Evolutionary conservation across 208 protist genomes (phyloP).

Genomic region (Crithidia sp.): DNA sequence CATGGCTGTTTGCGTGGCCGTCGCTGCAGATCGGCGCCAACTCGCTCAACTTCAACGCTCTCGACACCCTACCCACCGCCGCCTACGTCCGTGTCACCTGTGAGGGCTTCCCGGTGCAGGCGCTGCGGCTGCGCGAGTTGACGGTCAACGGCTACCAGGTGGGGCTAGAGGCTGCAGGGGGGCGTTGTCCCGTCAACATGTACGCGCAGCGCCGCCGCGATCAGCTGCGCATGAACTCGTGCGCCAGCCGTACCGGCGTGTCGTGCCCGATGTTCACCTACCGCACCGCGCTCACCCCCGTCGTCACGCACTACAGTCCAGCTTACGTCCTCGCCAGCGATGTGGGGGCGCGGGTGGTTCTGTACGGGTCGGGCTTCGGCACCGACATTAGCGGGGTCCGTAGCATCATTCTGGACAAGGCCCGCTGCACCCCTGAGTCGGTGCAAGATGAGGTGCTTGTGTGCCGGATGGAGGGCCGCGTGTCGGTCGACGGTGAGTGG

Average conservation of each 20-base stretch:
- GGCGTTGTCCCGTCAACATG: conserved; percentile 52
- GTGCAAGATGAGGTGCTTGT: conserved; percentile 33
- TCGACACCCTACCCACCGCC: conserved; percentile 23
- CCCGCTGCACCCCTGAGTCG: conserved; percentile 23
- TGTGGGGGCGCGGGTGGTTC: conserved; percentile 23
- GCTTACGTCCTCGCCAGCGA: conserved; percentile 21
- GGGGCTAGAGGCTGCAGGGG: conserved; percentile 34
- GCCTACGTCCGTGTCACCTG: conserved; percentile 39
- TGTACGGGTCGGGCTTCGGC: conserved; percentile 41
- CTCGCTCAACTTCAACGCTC: conserved; percentile 37
- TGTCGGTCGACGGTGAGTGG: conserved; percentile 22
- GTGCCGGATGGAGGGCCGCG: conserved; percentile 36
- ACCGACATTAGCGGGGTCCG: conserved; percentile 24
- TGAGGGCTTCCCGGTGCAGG: conserved; percentile 23
- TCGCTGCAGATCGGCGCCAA: conserved; percentile 43
- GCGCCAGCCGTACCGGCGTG: conserved; percentile 31
- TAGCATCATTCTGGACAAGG: conserved; percentile 37
- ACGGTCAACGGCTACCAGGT: conserved; percentile 49
- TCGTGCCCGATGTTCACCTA: conserved; percentile 46
- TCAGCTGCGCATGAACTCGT: conserved; percentile 38
- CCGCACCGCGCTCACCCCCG: conserved; percentile 30
- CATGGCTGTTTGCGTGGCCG: conserved; percentile 27
- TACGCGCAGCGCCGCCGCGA: conserved; percentile 15
- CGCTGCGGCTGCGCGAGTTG: conserved; percentile 20
- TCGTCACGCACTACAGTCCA: conserved; percentile 40